These are phyloP conservation scores for Daedaleopsis sinensis DNA, from an alignment of 768 basidiomycete genomes.

Conservation along the genomic window DNA sequence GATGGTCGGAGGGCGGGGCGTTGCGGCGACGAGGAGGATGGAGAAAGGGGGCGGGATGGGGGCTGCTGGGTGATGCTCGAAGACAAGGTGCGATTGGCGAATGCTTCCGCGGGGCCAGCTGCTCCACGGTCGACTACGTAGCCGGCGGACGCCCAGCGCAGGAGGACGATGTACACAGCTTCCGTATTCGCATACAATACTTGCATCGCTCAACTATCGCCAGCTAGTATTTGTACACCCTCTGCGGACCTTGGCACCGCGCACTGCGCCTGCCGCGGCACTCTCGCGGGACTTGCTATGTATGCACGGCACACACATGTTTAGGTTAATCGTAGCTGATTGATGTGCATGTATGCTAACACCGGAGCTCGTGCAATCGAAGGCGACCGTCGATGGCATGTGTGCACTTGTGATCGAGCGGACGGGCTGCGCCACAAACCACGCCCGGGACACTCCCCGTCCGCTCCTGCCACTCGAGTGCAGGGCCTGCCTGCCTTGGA, in stretches of 20 bases:
- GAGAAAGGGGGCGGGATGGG: neutral
- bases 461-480: too few species aligned
- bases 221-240: too few species aligned
- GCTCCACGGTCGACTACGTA: neutral
- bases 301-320: neutral
- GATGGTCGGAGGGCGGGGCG: neutral
- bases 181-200: too few species aligned
- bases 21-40: neutral
- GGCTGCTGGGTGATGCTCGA: neutral
- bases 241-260: too few species aligned
- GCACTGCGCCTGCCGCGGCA: too few species aligned
- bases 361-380: neutral
- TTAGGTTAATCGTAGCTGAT: neutral
- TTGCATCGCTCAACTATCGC: too few species aligned
- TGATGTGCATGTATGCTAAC: neutral
- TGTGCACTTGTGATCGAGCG: neutral
- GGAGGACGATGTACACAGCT: neutral
- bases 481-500: too few species aligned
- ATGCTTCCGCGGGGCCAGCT: neutral
- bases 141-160: neutral
- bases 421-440: neutral
- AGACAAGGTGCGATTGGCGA: conserved; percentile 1
- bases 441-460: neutral
- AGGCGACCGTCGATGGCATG: neutral
- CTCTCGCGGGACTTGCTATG: too few species aligned